Evolutionary conservation across 352 stramenopile species (phyloP).

Genomic region (Plasmopara muralis): DNA sequence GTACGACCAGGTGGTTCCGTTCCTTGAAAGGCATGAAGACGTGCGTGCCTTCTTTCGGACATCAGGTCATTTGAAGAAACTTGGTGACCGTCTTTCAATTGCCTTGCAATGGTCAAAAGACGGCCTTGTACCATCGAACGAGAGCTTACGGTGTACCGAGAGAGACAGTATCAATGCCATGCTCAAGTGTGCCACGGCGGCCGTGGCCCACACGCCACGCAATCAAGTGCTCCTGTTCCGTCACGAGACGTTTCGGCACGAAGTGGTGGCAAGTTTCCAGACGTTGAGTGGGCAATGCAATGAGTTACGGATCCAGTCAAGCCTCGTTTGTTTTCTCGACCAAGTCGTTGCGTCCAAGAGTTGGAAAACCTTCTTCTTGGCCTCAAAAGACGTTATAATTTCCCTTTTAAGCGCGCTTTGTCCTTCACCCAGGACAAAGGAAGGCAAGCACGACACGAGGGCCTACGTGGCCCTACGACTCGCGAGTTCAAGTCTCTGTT

Average conservation of each 20-base stretch:
- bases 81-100: constrained; percentile 30
- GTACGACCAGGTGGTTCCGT: constrained; percentile 45
- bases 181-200: constrained; percentile 37
- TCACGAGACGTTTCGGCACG: constrained; percentile 26
- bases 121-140: neutral
- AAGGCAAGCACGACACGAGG: neutral
- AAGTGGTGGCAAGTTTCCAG: constrained; percentile 13
- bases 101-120: constrained; percentile 5
- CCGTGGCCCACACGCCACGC: constrained; percentile 28
- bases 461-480: constrained; percentile 5
- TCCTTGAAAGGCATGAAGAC: constrained; percentile 44
- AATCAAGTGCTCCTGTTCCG: constrained; percentile 60
- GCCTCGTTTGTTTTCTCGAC: constrained; percentile 38
- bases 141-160: constrained; percentile 2
- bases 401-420: constrained; percentile 22
- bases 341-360: constrained; percentile 47
- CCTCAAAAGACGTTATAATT: constrained; percentile 12
- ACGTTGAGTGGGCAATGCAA: neutral
- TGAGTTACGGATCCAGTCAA: constrained; percentile 14
- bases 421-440: neutral
- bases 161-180: constrained; percentile 32
- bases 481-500: constrained; percentile 39
- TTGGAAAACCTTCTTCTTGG: constrained; percentile 39
- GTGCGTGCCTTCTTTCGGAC: constrained; percentile 48
- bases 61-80: constrained; percentile 39